These are phyloP conservation scores for Umbellularia californica DNA, from an alignment of 164 flowering plant species.

Conservation along the genomic window DNA sequence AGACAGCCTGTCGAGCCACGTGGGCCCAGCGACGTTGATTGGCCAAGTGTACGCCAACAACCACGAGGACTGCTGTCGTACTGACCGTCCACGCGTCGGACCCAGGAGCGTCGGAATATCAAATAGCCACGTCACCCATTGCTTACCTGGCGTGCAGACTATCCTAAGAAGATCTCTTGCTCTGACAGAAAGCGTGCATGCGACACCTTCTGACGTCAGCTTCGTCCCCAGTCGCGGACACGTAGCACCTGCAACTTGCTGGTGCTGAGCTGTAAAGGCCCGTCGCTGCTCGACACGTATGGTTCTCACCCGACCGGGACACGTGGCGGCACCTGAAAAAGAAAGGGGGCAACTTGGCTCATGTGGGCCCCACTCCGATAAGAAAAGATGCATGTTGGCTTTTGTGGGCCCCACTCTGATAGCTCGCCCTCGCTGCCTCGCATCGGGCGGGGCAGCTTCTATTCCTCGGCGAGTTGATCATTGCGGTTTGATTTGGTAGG, in stretches of 20 bases:
- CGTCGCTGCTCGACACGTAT: neutral
- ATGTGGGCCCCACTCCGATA: neutral
- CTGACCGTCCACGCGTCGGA: neutral
- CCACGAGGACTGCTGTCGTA: neutral
- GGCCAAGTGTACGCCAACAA: neutral
- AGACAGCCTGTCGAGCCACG: neutral
- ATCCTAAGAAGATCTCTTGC: slow-evolving; percentile 1
- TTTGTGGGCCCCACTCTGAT: neutral
- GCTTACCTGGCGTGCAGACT: neutral
- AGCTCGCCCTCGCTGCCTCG: too few relatives aligned
- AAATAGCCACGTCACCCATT: neutral
- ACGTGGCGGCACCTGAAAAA: slow-evolving; percentile 5
- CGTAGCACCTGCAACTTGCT: neutral
- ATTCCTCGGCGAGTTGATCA: neutral
- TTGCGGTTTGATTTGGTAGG: too few relatives aligned
- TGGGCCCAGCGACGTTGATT: neutral
- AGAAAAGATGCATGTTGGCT: too few relatives aligned
- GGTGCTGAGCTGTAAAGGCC: slow-evolving; percentile 4
- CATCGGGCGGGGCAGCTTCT: neutral
- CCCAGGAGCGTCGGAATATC: neutral
- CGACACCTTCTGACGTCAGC: slow-evolving; percentile 1
- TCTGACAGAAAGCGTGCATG: slow-evolving; percentile 1
- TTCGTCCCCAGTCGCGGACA: neutral
- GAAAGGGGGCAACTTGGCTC: neutral
- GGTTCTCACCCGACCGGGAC: neutral